Evolutionary conservation across 805 yeast species (phyloP), one percentile per base, ranked within the genome.

Genomic region (Priceomyces melissophilus): DNA sequence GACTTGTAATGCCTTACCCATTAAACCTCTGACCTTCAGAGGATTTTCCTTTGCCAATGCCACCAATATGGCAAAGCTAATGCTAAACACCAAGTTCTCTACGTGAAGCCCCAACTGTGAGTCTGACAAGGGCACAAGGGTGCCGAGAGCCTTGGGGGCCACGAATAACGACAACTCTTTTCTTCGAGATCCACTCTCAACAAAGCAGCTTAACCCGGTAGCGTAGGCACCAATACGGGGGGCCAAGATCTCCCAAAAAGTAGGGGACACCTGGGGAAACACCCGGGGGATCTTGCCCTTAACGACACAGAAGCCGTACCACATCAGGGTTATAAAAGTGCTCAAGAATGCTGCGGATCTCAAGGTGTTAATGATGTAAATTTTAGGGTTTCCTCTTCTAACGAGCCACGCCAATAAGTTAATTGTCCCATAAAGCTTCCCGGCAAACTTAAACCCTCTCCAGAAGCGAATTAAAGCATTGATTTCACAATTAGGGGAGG

Each of bases 111-210:
- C 55, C 23, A 38, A 35, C n/a, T 46, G 40, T 2, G 63, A 47
- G 10, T 57, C 49, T 13, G 54, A 59, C 15, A 55, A 33, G n/a
- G 64, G 55, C 3, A 64, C 55, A 20, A 64, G 42, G 13, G 67
- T 60, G 9, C 67, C 68, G 45, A 63, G 48, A 14, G 66, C 69
- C 34, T 65, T 45, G 2, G 68, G 74, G 5, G 73, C 71, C 23
- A 69, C 76, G 47, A 73, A 73, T 20, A 73, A 57, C 0, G 76
- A 73, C 55, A 73, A 65, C 43, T 73, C 78, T 39, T 72, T 67
- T 15, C 77, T 58, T 23, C 78, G 55, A 39, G 55, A 62, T 1
- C 63, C 52, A 12, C 52, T 57, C 38, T 69, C 74, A 14, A 65
- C 47, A 10, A 58, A 51, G 29, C 63, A 53, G 44, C 71, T 60